These are phyloP conservation scores for Plasmodium relictum DNA, from an alignment of 169 alveolate genomes.

Conservation along the genomic window DNA sequence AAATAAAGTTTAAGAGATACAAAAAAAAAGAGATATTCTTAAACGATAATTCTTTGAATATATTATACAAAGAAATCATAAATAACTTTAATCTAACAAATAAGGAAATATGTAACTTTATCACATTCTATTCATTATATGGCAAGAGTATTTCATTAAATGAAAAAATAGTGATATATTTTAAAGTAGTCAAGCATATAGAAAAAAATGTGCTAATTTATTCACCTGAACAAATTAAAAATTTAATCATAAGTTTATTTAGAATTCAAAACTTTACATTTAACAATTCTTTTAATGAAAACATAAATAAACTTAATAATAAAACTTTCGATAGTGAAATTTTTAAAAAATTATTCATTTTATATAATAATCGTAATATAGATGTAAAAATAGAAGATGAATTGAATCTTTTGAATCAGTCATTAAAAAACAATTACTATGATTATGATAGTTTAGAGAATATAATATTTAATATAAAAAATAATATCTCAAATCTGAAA, in stretches of 20 bases:
- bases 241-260: constrained; percentile 22
- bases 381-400: constrained; percentile 48
- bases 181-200: constrained; percentile 12
- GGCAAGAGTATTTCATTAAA: constrained; percentile 17
- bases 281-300: neutral
- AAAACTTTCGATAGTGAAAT: neutral
- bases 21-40: constrained; percentile 18
- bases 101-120: constrained; percentile 38
- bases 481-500: constrained; percentile 25
- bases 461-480: constrained; percentile 67
- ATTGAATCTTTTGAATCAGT: constrained; percentile 6
- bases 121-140: constrained; percentile 15
- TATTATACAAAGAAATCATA: constrained; percentile 1
- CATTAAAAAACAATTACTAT: constrained; percentile 28
- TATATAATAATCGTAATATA: constrained; percentile 30
- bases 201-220: constrained; percentile 5
- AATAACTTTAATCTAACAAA: constrained; percentile 32
- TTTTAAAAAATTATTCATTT: constrained; percentile 10
- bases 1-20: constrained; percentile 8
- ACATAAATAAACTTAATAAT: neutral
- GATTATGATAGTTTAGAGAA: constrained; percentile 44
- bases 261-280: constrained; percentile 14
- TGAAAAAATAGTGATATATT: constrained; percentile 18
- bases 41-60: neutral
- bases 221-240: constrained; percentile 37